phyloP scores from a whole-genome alignment of 768 basidiomycete genomes.

The Mycena alexandri region DNA sequence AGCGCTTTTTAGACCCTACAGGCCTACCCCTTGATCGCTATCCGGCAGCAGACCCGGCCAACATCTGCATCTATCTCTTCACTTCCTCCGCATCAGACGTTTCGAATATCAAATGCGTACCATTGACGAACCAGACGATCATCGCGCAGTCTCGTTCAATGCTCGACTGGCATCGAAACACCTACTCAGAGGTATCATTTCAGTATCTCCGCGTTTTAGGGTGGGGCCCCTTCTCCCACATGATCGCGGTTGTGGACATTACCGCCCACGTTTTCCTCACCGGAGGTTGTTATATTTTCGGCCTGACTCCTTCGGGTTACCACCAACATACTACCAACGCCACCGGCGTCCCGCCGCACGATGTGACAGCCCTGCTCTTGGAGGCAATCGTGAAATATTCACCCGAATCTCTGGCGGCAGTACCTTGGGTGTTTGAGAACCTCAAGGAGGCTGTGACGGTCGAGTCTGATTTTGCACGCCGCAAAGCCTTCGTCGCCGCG shows the following conservation, averaged over 20 bases:
- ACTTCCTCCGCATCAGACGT: slow-evolving; percentile 52
- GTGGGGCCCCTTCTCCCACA: slow-evolving; percentile 52
- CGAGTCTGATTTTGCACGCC: slow-evolving; percentile 39
- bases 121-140: slow-evolving; percentile 46
- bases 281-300: slow-evolving; percentile 50
- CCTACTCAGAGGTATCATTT: slow-evolving; percentile 12
- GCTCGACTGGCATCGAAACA: slow-evolving; percentile 36
- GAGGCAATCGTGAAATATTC: slow-evolving; percentile 43
- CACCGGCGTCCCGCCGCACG: slow-evolving; percentile 36
- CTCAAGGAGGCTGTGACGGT: slow-evolving; percentile 43
- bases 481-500: slow-evolving; percentile 34
- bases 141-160: slow-evolving; percentile 42
- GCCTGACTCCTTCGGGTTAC: slow-evolving; percentile 47
- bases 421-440: slow-evolving; percentile 51
- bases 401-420: slow-evolving; percentile 44
- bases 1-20: slow-evolving; percentile 43
- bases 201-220: slow-evolving; percentile 46
- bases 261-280: slow-evolving; percentile 45
- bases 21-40: slow-evolving; percentile 39
- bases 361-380: slow-evolving; percentile 43
- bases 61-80: slow-evolving; percentile 47
- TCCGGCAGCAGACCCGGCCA: slow-evolving; percentile 38
- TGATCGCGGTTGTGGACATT: slow-evolving; percentile 46
- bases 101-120: slow-evolving; percentile 51
- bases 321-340: slow-evolving; percentile 17